These are phyloP conservation scores for Metschnikowia koreensis DNA, from an alignment of 805 yeast species.

Conservation along the genomic window DNA sequence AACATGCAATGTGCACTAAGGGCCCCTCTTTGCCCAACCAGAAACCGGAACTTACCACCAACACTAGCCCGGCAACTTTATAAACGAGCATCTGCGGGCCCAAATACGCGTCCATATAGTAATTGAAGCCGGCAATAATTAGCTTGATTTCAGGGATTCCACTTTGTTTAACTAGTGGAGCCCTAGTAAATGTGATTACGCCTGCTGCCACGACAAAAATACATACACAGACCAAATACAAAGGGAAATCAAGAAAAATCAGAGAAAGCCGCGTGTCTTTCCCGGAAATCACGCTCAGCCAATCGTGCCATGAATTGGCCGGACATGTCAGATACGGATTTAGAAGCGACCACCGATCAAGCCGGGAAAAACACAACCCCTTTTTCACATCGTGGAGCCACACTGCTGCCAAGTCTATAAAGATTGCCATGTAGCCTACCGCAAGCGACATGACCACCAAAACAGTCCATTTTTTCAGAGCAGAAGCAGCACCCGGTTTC, in stretches of 20 bases:
- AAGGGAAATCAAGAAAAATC: slow-evolving; percentile 34
- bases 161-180: slow-evolving; percentile 38
- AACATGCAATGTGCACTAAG: slow-evolving; percentile 72
- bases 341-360: slow-evolving; percentile 40
- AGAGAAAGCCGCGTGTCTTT: slow-evolving; percentile 16
- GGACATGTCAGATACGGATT: slow-evolving; percentile 46
- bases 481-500: slow-evolving; percentile 15
- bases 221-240: slow-evolving; percentile 31
- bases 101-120: slow-evolving; percentile 47
- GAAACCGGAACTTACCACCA: slow-evolving; percentile 72
- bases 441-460: slow-evolving; percentile 44
- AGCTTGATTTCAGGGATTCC: slow-evolving; percentile 77
- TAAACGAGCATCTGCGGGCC: slow-evolving; percentile 49
- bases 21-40: slow-evolving; percentile 92
- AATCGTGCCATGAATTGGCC: slow-evolving; percentile 37
- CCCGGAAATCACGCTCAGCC: slow-evolving; percentile 32
- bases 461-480: slow-evolving; percentile 46
- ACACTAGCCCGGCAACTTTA: slow-evolving; percentile 57
- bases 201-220: slow-evolving; percentile 28
- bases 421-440: slow-evolving; percentile 49
- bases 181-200: slow-evolving; percentile 26
- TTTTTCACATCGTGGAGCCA: slow-evolving; percentile 52
- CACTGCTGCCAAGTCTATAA: slow-evolving; percentile 48
- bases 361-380: slow-evolving; percentile 47
- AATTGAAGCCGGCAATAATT: slow-evolving; percentile 62